These are phyloP conservation scores for Mariannaea elegans DNA, from an alignment of 2,329 filamentous ascomycete genomes.

Conservation along the genomic window DNA sequence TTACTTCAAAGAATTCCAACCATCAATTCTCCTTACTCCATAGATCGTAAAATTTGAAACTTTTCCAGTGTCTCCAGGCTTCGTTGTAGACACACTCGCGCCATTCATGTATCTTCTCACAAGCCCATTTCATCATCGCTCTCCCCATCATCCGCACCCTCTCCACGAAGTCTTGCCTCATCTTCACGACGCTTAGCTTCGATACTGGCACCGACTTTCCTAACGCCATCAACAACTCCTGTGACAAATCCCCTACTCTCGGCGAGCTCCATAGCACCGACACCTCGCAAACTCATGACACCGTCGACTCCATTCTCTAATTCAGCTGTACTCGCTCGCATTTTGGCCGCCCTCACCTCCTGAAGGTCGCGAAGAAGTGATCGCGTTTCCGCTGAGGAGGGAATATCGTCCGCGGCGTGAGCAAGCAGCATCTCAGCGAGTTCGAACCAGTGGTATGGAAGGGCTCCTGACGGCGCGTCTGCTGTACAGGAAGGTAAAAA, in stretches of 20 bases:
- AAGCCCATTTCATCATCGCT: conserved; percentile 64
- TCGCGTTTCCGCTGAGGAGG: conserved; percentile 75
- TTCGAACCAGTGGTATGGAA: conserved; percentile 97
- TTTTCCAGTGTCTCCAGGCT: neutral
- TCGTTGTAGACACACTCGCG: neutral
- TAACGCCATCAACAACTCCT: conserved; percentile 86
- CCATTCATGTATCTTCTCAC: conserved; percentile 28
- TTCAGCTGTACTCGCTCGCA: conserved; percentile 76
- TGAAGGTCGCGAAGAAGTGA: conserved; percentile 81
- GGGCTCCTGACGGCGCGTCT: conserved; percentile 70
- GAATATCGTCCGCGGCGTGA: conserved; percentile 84
- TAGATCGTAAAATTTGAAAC: neutral
- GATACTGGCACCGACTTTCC: conserved; percentile 82
- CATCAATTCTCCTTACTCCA: neutral
- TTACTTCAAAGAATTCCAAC: conserved; percentile 1
- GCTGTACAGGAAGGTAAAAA: conserved; percentile 82
- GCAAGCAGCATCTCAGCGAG: conserved; percentile 87
- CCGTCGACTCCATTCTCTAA: conserved; percentile 77
- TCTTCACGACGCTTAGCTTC: conserved; percentile 82
- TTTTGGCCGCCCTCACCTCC: conserved; percentile 90
- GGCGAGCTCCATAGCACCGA: conserved; percentile 92
- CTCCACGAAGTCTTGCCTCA: conserved; percentile 70
- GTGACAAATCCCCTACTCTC: conserved; percentile 86
- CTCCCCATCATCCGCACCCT: conserved; percentile 70
- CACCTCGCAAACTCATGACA: conserved; percentile 74